Evolutionary conservation across 352 stramenopile genomes (phyloP), one percentile per base, ranked within the genome.

Genomic region (Phytopythium kandeliae): DNA sequence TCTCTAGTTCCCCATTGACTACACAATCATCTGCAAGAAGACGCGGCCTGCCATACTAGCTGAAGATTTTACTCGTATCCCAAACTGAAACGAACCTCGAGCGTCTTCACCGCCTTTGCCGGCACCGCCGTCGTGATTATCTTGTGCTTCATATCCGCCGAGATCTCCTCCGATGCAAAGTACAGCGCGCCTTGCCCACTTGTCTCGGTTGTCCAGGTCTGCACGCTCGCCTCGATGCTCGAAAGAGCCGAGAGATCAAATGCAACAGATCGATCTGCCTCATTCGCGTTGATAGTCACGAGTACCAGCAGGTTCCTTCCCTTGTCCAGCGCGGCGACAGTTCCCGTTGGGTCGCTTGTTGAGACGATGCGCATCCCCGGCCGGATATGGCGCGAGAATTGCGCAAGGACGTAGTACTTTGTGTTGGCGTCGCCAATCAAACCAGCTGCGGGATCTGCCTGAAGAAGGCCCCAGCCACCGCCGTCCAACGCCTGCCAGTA

Each of bases 301-400:
- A 85, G 25, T 2, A 81, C 70, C 12, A 79, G 60, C 46, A 81
- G 38, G 24, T 67, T 68, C 22, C 67, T 63, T 0, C 21, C 54
- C 13, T 57, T 34, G n/a, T 81, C 69, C 35, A 71, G 61, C 4
- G 71, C 69, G 19, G 79, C 65, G 9, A 83, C 69, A 3, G 71
- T 83, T 34, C 74, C 79, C 21, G 50, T 63, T 43, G 63, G 50
- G 33, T 65, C 64, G 45, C 63, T 44, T 17, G 60, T 75, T 16
- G 52, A 47, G 33, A 81, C 54, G 44, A 86, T 81, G 19, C 48
- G 30, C 71, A 86, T 83, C 16, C 74, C 69, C 2, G 72, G 67
- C 4, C 69, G 71, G 57, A 86, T 86, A 51, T 86, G 74, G 26
- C 74, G 74, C 22, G 74, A 78, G 43, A 77, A 86, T 42, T 86